These are phyloP conservation scores for Naegleria fowleri DNA, from an alignment of 208 protist genomes.

Conservation along the genomic window DNA sequence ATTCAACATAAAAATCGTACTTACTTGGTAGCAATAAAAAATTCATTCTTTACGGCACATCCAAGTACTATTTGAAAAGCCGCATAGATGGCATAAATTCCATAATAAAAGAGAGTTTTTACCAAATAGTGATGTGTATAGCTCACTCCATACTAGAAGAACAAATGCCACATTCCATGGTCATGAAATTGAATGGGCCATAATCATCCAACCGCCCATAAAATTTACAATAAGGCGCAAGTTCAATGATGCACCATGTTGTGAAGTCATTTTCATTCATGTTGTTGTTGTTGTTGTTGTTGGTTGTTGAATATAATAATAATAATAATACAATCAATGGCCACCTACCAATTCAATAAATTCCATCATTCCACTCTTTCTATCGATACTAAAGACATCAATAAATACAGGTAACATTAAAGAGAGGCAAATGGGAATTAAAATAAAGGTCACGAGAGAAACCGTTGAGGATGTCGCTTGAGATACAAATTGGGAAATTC, in stretches of 20 bases:
- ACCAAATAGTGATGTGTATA: not conserved
- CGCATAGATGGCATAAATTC: not conserved
- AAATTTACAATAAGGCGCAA: too few species aligned
- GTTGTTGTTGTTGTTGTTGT: too few species aligned
- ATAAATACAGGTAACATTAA: not conserved
- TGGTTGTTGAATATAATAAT: too few species aligned
- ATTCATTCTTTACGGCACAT: not conserved
- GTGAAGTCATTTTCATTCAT: too few species aligned
- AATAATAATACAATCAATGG: too few species aligned
- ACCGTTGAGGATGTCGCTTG: not conserved
- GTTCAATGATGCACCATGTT: too few species aligned
- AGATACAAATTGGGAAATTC: not conserved
- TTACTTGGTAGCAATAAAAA: not conserved
- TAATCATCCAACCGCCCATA: too few species aligned
- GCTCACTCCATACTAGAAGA: not conserved
- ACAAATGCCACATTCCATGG: too few species aligned
- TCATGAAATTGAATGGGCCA: too few species aligned
- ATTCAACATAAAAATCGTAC: too few species aligned
- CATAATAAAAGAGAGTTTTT: not conserved
- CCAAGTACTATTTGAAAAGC: not conserved
- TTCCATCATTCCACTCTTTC: not conserved
- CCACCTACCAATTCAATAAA: not conserved
- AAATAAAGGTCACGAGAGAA: not conserved
- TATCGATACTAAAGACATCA: not conserved
- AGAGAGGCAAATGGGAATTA: not conserved